These are phyloP conservation scores for Botrytis deweyae DNA, from an alignment of 2,329 filamentous ascomycete genomes.

Conservation along the genomic window DNA sequence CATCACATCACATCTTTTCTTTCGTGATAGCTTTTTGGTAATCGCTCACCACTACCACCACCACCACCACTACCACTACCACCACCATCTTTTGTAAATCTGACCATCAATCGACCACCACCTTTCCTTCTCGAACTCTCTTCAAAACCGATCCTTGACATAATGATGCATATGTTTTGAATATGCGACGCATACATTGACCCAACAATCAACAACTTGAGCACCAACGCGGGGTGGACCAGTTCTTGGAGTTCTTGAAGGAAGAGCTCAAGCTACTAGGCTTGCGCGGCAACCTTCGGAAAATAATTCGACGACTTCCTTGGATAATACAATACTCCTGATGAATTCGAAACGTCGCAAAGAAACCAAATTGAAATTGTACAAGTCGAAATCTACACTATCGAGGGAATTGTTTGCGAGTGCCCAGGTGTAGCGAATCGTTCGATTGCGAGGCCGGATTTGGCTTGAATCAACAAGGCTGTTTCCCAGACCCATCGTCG, in stretches of 20 bases:
- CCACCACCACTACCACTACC: background rate
- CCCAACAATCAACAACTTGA: background rate
- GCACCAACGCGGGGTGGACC: conserved; percentile 5
- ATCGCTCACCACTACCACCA: background rate
- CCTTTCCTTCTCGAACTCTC: background rate
- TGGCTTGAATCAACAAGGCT: conserved; percentile 8
- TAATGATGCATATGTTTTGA: background rate
- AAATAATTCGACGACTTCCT: background rate
- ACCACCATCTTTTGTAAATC: background rate
- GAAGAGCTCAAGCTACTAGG: background rate
- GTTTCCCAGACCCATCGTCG: background rate
- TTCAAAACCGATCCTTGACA: background rate
- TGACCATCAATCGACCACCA: background rate
- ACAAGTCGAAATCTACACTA: background rate
- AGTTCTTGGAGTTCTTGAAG: background rate
- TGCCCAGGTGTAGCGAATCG: background rate
- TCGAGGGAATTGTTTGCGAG: conserved; percentile 4
- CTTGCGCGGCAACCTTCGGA: background rate
- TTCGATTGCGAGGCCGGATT: conserved; percentile 5
- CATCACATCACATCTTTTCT: conserved; percentile 12
- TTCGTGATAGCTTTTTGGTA: background rate
- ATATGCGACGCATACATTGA: conserved; percentile 12
- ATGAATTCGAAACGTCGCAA: background rate
- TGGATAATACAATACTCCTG: background rate
- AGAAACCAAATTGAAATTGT: background rate